phyloP scores from a whole-genome alignment of 1,139 yeast genomes.

The Magnusiomyces tetraspermus region DNA sequence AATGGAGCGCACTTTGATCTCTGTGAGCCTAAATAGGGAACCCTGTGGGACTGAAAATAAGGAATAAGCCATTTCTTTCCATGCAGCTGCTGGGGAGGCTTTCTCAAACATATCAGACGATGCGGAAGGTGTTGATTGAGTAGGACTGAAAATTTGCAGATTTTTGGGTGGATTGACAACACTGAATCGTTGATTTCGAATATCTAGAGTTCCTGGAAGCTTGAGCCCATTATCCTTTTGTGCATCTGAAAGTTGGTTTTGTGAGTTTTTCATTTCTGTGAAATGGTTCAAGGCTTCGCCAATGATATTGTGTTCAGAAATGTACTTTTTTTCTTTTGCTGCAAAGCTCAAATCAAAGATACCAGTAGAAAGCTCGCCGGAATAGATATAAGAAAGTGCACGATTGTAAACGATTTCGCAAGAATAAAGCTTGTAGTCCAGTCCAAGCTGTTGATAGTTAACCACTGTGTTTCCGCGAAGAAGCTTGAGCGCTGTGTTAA shows the following conservation, averaged over 20 bases:
- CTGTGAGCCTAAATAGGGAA: conserved; percentile 12
- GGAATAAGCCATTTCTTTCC: conserved; percentile 8
- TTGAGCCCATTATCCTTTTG: not conserved
- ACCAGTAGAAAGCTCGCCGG: conserved; percentile 17
- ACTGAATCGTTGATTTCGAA: conserved; percentile 12
- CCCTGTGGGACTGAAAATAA: conserved; percentile 15
- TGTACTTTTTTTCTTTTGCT: conserved; percentile 18
- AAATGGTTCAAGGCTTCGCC: conserved; percentile 19
- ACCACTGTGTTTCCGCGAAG: conserved; percentile 21
- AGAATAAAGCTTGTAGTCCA: conserved; percentile 20
- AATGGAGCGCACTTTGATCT: conserved; percentile 12
- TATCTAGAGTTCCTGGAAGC: conserved; percentile 9
- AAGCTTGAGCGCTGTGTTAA: conserved; percentile 19
- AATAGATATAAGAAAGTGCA: conserved; percentile 20
- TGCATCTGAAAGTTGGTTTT: conserved; percentile 4
- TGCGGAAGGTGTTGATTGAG: not conserved
- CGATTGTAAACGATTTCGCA: conserved; percentile 23
- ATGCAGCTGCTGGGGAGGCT: not conserved
- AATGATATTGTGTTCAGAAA: conserved; percentile 19
- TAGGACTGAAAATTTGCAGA: not conserved
- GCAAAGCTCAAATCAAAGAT: conserved; percentile 19
- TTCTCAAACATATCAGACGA: not conserved
- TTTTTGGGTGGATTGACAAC: conserved; percentile 10
- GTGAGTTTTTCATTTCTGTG: conserved; percentile 10
- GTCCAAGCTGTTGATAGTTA: conserved; percentile 22